phyloP scores from a whole-genome alignment of 2,329 filamentous ascomycete genomes.

The Fusarium beomiforme region DNA sequence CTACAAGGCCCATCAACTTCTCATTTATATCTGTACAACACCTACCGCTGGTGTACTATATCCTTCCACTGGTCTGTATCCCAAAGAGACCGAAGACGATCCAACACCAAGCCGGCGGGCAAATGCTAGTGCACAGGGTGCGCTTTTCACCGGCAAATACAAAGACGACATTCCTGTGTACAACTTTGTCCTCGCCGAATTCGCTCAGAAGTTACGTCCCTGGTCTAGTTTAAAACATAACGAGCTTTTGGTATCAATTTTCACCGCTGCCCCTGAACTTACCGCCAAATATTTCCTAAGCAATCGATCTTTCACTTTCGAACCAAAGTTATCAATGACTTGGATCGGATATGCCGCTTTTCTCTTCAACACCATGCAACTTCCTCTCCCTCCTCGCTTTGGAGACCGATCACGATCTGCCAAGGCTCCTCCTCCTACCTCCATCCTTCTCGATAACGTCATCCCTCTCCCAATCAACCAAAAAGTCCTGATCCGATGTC shows the following conservation, averaged over 20 bases:
- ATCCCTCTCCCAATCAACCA: slow-evolving; percentile 84
- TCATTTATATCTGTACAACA: slow-evolving; percentile 79
- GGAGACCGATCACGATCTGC: slow-evolving; percentile 70
- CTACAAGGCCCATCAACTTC: slow-evolving; percentile 77
- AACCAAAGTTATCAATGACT: slow-evolving; percentile 90
- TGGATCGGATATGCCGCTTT: slow-evolving; percentile 96
- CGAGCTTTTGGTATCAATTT: slow-evolving; percentile 82
- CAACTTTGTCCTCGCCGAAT: slow-evolving; percentile 81
- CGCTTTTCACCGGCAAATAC: slow-evolving; percentile 76
- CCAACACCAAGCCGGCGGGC: slow-evolving; percentile 46
- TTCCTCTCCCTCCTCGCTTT: slow-evolving; percentile 78
- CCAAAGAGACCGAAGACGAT: slow-evolving; percentile 70
- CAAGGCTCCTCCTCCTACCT: slow-evolving; percentile 79
- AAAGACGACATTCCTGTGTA: slow-evolving; percentile 75
- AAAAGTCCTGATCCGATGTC: slow-evolving; percentile 80
- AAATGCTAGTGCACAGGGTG: slow-evolving; percentile 68
- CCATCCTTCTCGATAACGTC: slow-evolving; percentile 84
- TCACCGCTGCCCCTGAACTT: slow-evolving; percentile 83
- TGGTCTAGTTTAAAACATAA: slow-evolving; percentile 85
- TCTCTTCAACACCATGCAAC: slow-evolving; percentile 80
- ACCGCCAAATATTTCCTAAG: slow-evolving; percentile 87
- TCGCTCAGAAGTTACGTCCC: slow-evolving; percentile 81
- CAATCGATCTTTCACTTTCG: slow-evolving; percentile 83
- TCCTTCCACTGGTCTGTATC: slow-evolving; percentile 85
- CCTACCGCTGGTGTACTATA: slow-evolving; percentile 78